Base-by-base conservation (phyloP, 2,329 filamentous ascomycete species). In the Hortaea werneckii region DNA sequence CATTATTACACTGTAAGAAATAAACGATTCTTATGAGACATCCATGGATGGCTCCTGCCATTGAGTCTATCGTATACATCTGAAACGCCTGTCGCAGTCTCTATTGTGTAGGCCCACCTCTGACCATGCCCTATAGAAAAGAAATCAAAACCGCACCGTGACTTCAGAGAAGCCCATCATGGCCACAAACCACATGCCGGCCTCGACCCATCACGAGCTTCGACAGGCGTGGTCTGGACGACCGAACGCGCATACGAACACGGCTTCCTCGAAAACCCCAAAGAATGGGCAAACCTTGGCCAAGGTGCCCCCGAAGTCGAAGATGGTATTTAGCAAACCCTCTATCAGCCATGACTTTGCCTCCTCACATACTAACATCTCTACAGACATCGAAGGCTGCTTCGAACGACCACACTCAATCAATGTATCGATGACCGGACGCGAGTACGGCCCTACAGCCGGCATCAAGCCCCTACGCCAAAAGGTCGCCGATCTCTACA, bases 231-330 rank as follows among this genome's bases (percentile, higher is more conserved):
- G 4, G 85, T 95, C 53, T 95, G 90, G 90, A 88, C 83, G 54
- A 87, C 83, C 3, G 85, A 92, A 69, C 83, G 87, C 57, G 89
- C 89, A 45, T 79, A 81, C 64, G 88, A 95, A 68, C 85, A 90
- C 69, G 90, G 90, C 57, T 95, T 84, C 71, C 71, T 57, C 42
- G 89, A 95, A 4, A 76, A 89, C 55, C 89, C 87, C 8, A 76
- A 84, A 2, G 69, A 75, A 52, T 95, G 90, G 90, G 88, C 90
- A 48, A 96, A 96, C 65, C 74, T 96, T 44, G 90, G 90, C 29
- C 90, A 95, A 70, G 89, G 89, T 56, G 89, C 89, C 11, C 89
- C 89, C 38, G 88, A 95, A 66, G 90, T 94, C 50, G 90, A 95
- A 58, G 63, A 66, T 50, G 87, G 90, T 55, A 94, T 94, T 58